Conservation (phyloP, 306 rosid species). For the Malus domestica region DNA sequence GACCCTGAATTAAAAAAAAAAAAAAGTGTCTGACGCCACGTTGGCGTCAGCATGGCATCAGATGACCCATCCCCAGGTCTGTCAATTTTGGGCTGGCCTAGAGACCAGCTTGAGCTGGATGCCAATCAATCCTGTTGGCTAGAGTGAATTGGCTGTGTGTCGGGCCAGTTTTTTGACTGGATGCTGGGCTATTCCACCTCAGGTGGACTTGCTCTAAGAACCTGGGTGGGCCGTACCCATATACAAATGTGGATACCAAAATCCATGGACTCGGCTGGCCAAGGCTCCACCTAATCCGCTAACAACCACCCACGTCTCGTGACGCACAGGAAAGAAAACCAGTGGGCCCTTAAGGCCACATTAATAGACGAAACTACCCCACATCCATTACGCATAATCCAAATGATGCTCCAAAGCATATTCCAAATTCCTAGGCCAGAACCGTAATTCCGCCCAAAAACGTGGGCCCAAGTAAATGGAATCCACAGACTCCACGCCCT, state of each 20-base stretch:
- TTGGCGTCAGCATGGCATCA: no score
- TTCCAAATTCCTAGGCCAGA: not conserved
- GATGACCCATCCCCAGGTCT: no score
- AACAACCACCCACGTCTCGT: not conserved
- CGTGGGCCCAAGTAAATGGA: not conserved
- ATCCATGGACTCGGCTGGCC: not conserved
- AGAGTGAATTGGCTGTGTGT: no score
- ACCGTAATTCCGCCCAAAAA: not conserved
- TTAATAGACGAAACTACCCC: not conserved
- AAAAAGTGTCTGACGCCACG: no score
- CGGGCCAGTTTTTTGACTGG: no score
- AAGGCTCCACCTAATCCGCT: constrained; percentile 12
- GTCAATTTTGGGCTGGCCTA: no score
- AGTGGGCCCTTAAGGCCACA: not conserved
- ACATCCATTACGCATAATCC: not conserved
- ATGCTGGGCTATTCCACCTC: no score
- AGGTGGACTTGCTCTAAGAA: no score
- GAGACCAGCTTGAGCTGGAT: no score
- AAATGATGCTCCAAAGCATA: not conserved
- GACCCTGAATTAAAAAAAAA: no score
- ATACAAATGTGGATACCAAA: not conserved
- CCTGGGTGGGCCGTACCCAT: no score
- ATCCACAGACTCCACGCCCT: not conserved
- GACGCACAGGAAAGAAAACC: not conserved
- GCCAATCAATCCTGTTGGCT: no score